Percentiles rank a stretch among this genome's conserved stretches.
Evolutionary conservation across 2,329 filamentous ascomycete species (phyloP).

Genomic region (Sporothrix dimorphospora): DNA sequence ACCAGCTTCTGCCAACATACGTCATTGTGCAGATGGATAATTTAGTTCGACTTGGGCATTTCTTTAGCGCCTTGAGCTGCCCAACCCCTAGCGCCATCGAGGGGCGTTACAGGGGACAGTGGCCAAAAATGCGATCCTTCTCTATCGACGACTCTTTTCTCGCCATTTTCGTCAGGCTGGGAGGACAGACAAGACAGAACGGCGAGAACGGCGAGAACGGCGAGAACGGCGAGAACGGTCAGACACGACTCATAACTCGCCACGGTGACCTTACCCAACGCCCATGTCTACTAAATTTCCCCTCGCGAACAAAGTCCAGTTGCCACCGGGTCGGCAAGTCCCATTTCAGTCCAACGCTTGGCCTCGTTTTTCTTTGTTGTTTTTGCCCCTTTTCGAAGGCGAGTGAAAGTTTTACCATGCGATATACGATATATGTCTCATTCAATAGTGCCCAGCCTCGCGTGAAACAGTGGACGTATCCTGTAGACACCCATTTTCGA

Average conservation of each 20-base stretch:
- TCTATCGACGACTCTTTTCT: background rate
- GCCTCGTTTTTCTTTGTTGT: background rate
- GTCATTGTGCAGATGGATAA: constrained; percentile 20
- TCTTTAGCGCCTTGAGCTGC: background rate
- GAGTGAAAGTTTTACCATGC: too few relatives aligned
- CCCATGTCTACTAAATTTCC: background rate
- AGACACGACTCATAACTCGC: background rate
- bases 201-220: too few relatives aligned
- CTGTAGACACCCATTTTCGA: background rate
- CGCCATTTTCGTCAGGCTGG: background rate
- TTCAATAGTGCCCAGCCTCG: too few relatives aligned
- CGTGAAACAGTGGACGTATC: too few relatives aligned
- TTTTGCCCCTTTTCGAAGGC: background rate
- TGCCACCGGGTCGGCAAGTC: background rate
- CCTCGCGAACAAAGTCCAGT: too few relatives aligned
- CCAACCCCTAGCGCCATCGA: background rate
- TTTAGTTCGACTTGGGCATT: background rate
- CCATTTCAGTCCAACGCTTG: background rate
- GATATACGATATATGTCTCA: too few relatives aligned
- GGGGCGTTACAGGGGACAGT: background rate
- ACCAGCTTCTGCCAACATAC: constrained; percentile 8
- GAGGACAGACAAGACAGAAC: too few relatives aligned
- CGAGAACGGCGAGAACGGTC: too few relatives aligned
- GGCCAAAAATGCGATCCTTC: background rate
- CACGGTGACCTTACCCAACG: background rate